A percentile compares a stretch with the other conserved stretches of the same genome.
Evolutionary conservation across 768 basidiomycete genomes (phyloP).

Genomic region (Tephrocybe sp.): DNA sequence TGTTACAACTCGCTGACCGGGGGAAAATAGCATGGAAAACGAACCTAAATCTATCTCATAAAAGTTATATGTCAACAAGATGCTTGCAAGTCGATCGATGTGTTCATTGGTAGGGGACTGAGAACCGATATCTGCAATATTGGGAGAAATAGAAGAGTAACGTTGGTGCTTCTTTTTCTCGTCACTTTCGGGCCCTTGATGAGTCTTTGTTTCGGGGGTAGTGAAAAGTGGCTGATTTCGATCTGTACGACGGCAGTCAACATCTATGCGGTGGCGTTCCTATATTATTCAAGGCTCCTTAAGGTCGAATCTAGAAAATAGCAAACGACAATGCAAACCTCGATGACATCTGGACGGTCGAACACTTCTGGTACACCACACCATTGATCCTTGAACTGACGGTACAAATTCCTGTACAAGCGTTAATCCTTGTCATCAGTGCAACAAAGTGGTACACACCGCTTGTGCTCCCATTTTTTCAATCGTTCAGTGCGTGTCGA

Average conservation of each 20-base stretch:
- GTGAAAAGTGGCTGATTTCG: conserved; percentile 90
- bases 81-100: conserved; percentile 80
- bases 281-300: conserved; percentile 17
- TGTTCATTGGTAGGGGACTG: conserved; percentile 91
- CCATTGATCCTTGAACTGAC: conserved; percentile 76
- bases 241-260: conserved; percentile 96
- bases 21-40: conserved; percentile 23
- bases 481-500: conserved; percentile 59
- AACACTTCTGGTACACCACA: conserved; percentile 79
- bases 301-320: neutral
- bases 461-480: conserved; percentile 58
- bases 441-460: conserved; percentile 32
- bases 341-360: conserved; percentile 74
- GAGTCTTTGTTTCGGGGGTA: conserved; percentile 29
- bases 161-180: conserved; percentile 56
- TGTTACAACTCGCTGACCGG: conserved; percentile 3
- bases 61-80: conserved; percentile 89
- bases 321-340: conserved; percentile 45
- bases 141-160: conserved; percentile 74
- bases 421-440: neutral
- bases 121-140: conserved; percentile 70
- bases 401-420: conserved; percentile 61
- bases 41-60: conserved; percentile 84
- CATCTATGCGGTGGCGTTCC: conserved; percentile 93
- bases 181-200: conserved; percentile 38